Base-by-base conservation (phyloP, 331 rosid genomes). In the Saraca asoca region DNA sequence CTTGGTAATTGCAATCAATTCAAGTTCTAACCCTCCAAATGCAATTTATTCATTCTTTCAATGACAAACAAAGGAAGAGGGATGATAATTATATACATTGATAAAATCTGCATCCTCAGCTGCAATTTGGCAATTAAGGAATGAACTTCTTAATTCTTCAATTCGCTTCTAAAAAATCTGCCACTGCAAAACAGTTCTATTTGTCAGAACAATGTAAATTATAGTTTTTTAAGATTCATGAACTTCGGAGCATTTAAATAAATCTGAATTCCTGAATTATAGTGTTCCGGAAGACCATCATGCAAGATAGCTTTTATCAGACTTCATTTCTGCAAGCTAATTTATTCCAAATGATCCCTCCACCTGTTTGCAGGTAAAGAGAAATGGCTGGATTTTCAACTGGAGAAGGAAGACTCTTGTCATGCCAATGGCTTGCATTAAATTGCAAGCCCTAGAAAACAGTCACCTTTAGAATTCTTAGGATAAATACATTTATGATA, bases 91-190 rank as follows among this genome's bases (percentile, higher is more conserved):
- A 44, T 44, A 12, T 44, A 44, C 49, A 44, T 44, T 2, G 49
- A 44, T 44, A 14, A 44, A 44, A 2, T 44, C 6, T 44, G 13
- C 49, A 44, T 44, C 49, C 13, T 44, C 16, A 12, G 15, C 49
- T 5, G 7, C 44, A 39, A 39, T 39, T 18, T 38, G 38, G 43
- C 43, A 7, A 39, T 10, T 7, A 46, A 57, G 51, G 56, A 51
- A 52, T 65, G 15, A 45, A 55, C 12, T 51, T 43, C 49, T 41
- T 65, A 29, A 43, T 52, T 52, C 55, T 35, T 42, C 14, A 20
- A 0, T 51, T 42, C 51, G 69, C 72, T 51, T 55, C 33, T 15
- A 33, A 39, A 50, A 78, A 64, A 49, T 58, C 79, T 78, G 72
- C 60, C 58, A 68, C 58, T 33, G 15, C 24, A 5, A 62, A 57